Evolutionary conservation across 2,329 filamentous ascomycete species (phyloP).

Genomic region (Xylariaceae sp.): DNA sequence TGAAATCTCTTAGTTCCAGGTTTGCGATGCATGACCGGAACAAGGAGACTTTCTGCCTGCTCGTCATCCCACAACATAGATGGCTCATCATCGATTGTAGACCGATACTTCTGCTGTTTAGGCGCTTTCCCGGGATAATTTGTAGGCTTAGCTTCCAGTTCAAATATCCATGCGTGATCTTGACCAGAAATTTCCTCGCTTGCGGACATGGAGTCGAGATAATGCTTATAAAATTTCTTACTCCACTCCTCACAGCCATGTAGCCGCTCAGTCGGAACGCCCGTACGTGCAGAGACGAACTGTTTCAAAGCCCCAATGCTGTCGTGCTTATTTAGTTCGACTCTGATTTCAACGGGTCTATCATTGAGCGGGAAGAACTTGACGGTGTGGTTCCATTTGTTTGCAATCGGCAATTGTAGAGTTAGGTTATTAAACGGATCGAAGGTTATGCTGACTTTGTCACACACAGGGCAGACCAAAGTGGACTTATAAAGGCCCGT

Average conservation of each 20-base stretch:
- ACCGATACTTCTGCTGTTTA: slow-evolving; percentile 53
- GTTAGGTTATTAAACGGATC: slow-evolving; percentile 97
- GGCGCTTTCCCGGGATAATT: slow-evolving; percentile 67
- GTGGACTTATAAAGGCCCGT: slow-evolving; percentile 99
- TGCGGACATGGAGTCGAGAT: slow-evolving; percentile 70
- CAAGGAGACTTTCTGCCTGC: slow-evolving; percentile 68
- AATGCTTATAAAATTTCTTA: slow-evolving; percentile 84
- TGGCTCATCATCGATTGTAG: slow-evolving; percentile 54
- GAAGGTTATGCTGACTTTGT: slow-evolving; percentile 97
- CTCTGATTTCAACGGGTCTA: slow-evolving; percentile 70
- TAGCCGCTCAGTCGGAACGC: slow-evolving; percentile 68
- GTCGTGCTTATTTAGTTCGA: slow-evolving; percentile 81
- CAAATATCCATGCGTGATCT: slow-evolving; percentile 72
- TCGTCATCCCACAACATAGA: slow-evolving; percentile 60
- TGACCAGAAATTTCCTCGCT: slow-evolving; percentile 74
- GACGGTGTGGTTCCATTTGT: slow-evolving; percentile 76
- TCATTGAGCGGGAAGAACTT: slow-evolving; percentile 80
- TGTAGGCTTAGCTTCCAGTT: slow-evolving; percentile 79
- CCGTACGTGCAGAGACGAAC: slow-evolving; percentile 70
- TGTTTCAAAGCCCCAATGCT: slow-evolving; percentile 72
- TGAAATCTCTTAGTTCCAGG: slow-evolving; percentile 39
- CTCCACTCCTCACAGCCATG: slow-evolving; percentile 84
- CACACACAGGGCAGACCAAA: slow-evolving; percentile 85
- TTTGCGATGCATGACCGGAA: slow-evolving; percentile 72
- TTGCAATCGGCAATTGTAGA: slow-evolving; percentile 85